Conservation (phyloP, 1,139 yeast genomes). For the Yamadazyma songkhlaensis region DNA sequence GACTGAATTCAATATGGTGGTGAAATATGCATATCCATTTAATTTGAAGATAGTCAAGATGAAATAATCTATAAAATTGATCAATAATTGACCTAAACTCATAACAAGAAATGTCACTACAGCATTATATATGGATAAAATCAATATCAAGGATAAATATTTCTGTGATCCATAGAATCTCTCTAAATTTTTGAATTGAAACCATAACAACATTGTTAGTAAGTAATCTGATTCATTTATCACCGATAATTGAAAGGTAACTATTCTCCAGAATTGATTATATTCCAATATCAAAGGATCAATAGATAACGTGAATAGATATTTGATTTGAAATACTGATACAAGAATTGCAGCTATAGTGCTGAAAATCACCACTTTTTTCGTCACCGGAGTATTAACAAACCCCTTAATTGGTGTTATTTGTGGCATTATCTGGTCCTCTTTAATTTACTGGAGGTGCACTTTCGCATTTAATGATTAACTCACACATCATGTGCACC, state of each 20-base stretch:
- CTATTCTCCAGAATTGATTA: constrained; percentile 66
- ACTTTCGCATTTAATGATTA: too few relatives aligned
- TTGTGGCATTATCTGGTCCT: constrained; percentile 29
- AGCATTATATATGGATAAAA: constrained; percentile 36
- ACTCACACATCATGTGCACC: too few relatives aligned
- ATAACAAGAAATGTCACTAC: constrained; percentile 32
- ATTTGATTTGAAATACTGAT: constrained; percentile 57
- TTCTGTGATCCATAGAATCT: constrained; percentile 62
- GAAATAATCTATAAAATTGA: constrained; percentile 28
- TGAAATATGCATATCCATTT: constrained; percentile 17
- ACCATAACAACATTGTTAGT: constrained; percentile 48
- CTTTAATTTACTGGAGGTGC: too few relatives aligned
- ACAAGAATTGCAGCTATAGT: constrained; percentile 49
- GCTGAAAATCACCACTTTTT: constrained; percentile 36
- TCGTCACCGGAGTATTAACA: constrained; percentile 56
- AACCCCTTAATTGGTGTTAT: constrained; percentile 54
- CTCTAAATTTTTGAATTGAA: constrained; percentile 62
- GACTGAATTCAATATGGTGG: constrained; percentile 35
- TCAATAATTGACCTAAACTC: constrained; percentile 35
- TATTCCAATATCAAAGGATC: constrained; percentile 61
- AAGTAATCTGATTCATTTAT: constrained; percentile 67
- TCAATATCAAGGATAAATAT: constrained; percentile 39
- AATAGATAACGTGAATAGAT: constrained; percentile 49
- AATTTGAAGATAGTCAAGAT: constrained; percentile 14
- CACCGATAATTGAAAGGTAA: constrained; percentile 54